A percentile compares a stretch with the other conserved stretches of the same genome.
These are phyloP conservation scores for Hygrophorus pudorinus DNA, from an alignment of 768 basidiomycete species.

Conservation along the genomic window DNA sequence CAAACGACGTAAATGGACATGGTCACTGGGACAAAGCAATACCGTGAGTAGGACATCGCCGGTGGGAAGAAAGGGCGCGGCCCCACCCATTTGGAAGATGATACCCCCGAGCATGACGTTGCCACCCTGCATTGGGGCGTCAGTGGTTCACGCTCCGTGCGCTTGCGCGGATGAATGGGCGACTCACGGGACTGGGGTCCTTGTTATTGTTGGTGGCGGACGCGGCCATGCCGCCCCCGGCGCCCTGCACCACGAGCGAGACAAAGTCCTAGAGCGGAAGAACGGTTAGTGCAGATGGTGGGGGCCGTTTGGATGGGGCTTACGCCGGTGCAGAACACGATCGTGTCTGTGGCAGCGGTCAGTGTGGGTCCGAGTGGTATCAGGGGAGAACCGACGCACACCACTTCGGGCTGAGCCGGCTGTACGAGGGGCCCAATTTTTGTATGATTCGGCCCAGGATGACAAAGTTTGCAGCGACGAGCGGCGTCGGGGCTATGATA, in stretches of 20 bases:
- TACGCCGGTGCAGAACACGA: slow-evolving; percentile 28
- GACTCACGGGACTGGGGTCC: slow-evolving; percentile 7
- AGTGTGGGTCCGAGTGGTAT: neutral
- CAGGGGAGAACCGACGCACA: slow-evolving; percentile 20
- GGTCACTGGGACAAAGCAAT: slow-evolving; percentile 21
- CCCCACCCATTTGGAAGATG: slow-evolving; percentile 41
- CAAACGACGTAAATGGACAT: slow-evolving; percentile 32
- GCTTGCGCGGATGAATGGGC: slow-evolving; percentile 1
- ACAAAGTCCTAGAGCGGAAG: slow-evolving; percentile 33
- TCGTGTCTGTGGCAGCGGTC: slow-evolving; percentile 22
- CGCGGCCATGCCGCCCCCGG: slow-evolving; percentile 46
- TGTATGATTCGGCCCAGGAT: slow-evolving; percentile 38
- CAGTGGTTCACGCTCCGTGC: neutral
- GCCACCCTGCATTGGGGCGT: slow-evolving; percentile 15
- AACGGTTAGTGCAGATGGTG: neutral
- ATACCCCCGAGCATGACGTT: slow-evolving; percentile 58
- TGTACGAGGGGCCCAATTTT: slow-evolving; percentile 36
- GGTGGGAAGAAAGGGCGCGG: neutral
- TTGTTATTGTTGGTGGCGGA: slow-evolving; percentile 13
- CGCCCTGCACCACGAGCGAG: slow-evolving; percentile 53
- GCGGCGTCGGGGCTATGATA: slow-evolving; percentile 45
- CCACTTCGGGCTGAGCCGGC: slow-evolving; percentile 32
- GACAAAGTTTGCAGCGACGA: slow-evolving; percentile 48
- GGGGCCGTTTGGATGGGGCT: slow-evolving; percentile 1
- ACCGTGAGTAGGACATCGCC: neutral